These are phyloP conservation scores for Leucosporidium scottii DNA, from an alignment of 768 basidiomycete species.

Conservation along the genomic window DNA sequence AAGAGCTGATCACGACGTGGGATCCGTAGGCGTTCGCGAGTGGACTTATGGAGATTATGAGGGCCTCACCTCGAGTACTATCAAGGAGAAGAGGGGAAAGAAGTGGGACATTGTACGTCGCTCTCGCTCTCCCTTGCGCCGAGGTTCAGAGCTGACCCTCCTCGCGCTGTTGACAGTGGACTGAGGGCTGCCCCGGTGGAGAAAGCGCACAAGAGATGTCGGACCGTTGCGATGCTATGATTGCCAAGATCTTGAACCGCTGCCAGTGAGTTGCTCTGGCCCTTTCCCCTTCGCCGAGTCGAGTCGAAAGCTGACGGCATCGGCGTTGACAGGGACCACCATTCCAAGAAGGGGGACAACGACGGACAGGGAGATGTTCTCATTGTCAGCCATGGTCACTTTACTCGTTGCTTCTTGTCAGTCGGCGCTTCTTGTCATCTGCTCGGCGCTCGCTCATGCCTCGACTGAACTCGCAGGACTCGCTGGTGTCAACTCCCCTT, in stretches of 20 bases:
- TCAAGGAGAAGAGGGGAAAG: slow-evolving; percentile 40
- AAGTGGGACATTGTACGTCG: slow-evolving; percentile 65
- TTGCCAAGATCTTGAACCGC: slow-evolving; percentile 52
- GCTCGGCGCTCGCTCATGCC: neutral
- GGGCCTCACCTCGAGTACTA: slow-evolving; percentile 19
- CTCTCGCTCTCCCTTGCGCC: slow-evolving; percentile 51
- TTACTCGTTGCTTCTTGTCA: slow-evolving; percentile 41
- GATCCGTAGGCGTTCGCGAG: slow-evolving; percentile 54
- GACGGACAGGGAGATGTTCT: slow-evolving; percentile 67
- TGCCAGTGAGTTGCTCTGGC: neutral
- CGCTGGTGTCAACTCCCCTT: slow-evolving; percentile 73
- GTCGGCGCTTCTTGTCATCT: neutral
- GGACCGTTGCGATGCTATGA: slow-evolving; percentile 65
- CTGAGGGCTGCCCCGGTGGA: slow-evolving; percentile 63
- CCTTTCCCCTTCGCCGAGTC: neutral
- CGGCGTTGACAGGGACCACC: slow-evolving; percentile 54
- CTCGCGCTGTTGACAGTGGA: slow-evolving; percentile 2
- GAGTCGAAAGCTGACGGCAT: neutral
- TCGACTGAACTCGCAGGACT: slow-evolving; percentile 58
- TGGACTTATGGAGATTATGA: slow-evolving; percentile 68
- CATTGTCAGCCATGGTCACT: slow-evolving; percentile 78
- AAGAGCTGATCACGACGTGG: no score
- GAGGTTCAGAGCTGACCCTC: neutral
- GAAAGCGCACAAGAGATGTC: slow-evolving; percentile 77
- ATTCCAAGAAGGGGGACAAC: slow-evolving; percentile 65